Evolutionary conservation across 805 yeast genomes (phyloP).

Genomic region (Candida tallmaniae): DNA sequence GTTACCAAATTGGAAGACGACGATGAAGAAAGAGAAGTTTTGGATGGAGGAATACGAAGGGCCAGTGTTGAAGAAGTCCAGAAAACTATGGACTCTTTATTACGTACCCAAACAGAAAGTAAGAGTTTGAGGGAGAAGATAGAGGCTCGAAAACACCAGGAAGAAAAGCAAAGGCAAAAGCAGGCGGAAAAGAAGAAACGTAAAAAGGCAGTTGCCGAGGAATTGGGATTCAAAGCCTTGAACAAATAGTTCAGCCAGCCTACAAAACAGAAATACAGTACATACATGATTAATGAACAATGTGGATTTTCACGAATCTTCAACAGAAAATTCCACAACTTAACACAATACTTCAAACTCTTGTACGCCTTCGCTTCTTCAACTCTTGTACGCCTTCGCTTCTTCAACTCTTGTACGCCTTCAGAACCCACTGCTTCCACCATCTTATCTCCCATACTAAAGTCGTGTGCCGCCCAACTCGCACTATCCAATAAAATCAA

Average conservation of each 20-base stretch:
- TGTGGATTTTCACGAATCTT: too few relatives aligned
- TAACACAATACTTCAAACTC: too few relatives aligned
- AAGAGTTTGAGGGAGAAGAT: background rate
- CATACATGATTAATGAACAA: too few relatives aligned
- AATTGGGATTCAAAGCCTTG: background rate
- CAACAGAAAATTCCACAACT: too few relatives aligned
- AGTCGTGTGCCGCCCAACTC: background rate
- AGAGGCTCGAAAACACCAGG: background rate
- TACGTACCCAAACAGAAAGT: conserved; percentile 1
- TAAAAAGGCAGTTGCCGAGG: background rate
- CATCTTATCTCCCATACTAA: too few relatives aligned
- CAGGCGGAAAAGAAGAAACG: background rate
- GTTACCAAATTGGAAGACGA: conserved; percentile 13
- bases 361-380: too few relatives aligned
- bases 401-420: too few relatives aligned
- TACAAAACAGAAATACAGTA: too few relatives aligned
- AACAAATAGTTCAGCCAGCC: too few relatives aligned
- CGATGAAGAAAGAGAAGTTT: conserved; percentile 13
- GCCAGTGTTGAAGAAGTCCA: conserved; percentile 33
- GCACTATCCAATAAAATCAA: background rate
- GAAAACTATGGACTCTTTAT: conserved; percentile 5
- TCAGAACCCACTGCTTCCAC: too few relatives aligned
- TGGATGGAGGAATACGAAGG: conserved; percentile 33
- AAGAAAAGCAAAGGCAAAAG: background rate
- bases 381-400: too few relatives aligned